Evolutionary conservation across 2,329 filamentous ascomycete genomes (phyloP), one percentile per base, ranked within the genome.

Genomic region (Furcasterigmium furcatum): DNA sequence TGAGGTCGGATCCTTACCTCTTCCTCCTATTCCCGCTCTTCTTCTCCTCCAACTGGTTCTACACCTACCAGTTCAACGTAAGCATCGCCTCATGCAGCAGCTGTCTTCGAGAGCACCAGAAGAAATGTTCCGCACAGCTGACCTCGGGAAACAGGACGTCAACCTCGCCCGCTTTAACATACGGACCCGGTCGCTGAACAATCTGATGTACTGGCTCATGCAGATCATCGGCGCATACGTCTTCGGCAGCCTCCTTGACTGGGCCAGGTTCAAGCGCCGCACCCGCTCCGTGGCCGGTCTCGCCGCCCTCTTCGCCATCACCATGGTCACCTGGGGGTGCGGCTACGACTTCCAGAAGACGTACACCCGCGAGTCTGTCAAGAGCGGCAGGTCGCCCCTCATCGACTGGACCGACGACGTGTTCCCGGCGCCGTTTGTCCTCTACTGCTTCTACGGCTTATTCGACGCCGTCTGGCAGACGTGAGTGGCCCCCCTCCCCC

Each of bases 401-500:
- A 59, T 77, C 45, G 73, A 77, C 55, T 77, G 70, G 50, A 72
- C 62, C 10, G 55, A 68, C 30, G 51, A 61, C 34, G 67, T 73
- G 34, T 84, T 77, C 43, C 71, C 73, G 6, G 83, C 82, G 0
- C 82, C 83, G 9, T 84, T 87, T 55, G 79, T 86, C 55, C 67
- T 87, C 13, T 87, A 86, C 68, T 82, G 87, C 59, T 85, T 85
- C 64, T 87, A 86, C 58, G 84, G 84, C 34, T 74, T 80, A 50
- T 85, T 82, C 56, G 84, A 87, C 58, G 80, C 83, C 2, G 71
- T 82, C 16, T 87, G 81, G 81, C 83, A 87, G 60, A n/a, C 30
- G n/a, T n/a, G n/a, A n/a, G n/a, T n/a, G n/a, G 59, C 56, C 13
- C 59, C 55, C 44, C 60, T 59, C 43, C 60, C 58, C 52, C 60